phyloP scores from a whole-genome alignment of 768 basidiomycete species.

The Rhizopogon roseolus region DNA sequence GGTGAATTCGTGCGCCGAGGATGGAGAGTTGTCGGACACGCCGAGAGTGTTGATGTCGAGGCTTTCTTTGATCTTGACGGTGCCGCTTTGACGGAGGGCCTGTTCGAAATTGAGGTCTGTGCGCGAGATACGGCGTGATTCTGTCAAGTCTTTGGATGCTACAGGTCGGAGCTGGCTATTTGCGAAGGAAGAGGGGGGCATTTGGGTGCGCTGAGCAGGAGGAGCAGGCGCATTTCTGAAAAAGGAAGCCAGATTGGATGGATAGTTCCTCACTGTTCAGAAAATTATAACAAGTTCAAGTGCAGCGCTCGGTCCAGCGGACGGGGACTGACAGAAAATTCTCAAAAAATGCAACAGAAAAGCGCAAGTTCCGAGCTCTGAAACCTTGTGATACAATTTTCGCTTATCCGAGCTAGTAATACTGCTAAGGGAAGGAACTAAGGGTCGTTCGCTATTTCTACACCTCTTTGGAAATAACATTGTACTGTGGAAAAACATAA shows the following conservation, averaged over 20 bases:
- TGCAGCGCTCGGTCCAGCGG: too few relatives aligned
- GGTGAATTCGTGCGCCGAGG: conserved; percentile 34
- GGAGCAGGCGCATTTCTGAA: conserved; percentile 47
- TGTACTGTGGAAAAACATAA: conserved; percentile 24
- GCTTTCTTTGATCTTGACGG: conserved; percentile 66
- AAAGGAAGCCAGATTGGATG: conserved; percentile 59
- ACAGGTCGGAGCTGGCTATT: conserved; percentile 48
- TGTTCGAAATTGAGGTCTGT: conserved; percentile 82
- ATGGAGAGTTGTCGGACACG: conserved; percentile 41
- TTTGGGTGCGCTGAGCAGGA: conserved; percentile 35
- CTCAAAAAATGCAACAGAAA: not conserved
- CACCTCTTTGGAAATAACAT: conserved; percentile 23
- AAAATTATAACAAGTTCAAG: not conserved
- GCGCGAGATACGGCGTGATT: conserved; percentile 57
- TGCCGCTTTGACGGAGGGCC: conserved; percentile 61
- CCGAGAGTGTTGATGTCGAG: conserved; percentile 68
- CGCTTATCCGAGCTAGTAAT: not conserved
- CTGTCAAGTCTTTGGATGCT: conserved; percentile 43
- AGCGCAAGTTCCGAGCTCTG: not conserved
- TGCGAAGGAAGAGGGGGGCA: conserved; percentile 44
- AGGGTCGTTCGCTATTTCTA: conserved; percentile 18
- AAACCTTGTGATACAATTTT: not conserved
- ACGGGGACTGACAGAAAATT: too few relatives aligned
- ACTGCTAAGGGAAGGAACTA: not conserved
- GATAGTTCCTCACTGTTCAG: too few relatives aligned